These are phyloP conservation scores for Oryza nivara DNA, from an alignment of 176 grass and related monocot genomes.

Conservation along the genomic window DNA sequence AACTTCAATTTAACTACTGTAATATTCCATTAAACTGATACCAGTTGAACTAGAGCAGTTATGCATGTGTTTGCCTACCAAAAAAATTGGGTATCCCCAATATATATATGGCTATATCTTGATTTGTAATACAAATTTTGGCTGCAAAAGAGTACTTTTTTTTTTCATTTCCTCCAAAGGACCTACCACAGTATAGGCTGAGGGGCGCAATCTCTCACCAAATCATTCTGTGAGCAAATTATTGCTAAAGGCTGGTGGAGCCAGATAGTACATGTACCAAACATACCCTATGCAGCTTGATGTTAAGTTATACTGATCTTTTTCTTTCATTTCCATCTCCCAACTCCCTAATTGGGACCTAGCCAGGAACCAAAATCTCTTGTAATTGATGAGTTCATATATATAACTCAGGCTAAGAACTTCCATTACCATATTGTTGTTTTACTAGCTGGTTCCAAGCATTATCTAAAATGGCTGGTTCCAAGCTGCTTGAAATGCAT, in stretches of 20 bases:
- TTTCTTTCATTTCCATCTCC: not conserved
- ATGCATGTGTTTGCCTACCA: no score
- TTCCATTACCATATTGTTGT: constrained; percentile 3
- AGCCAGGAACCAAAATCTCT: not conserved
- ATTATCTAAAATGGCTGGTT: no score
- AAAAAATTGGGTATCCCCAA: no score
- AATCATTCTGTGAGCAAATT: not conserved
- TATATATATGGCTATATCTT: no score
- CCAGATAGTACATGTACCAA: not conserved
- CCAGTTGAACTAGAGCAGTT: constrained; percentile 6
- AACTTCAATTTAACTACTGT: not conserved
- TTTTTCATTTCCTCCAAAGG: not conserved
- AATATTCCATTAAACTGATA: constrained; percentile 13
- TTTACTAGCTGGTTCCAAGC: not conserved
- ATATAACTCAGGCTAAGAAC: not conserved
- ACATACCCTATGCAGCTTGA: not conserved
- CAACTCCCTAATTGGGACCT: not conserved
- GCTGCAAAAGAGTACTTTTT: not conserved
- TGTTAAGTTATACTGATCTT: not conserved
- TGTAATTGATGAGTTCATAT: constrained; percentile 1
- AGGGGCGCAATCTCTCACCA: not conserved
- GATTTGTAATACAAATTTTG: no score
- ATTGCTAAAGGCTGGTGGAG: not conserved
- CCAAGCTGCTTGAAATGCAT: not conserved
- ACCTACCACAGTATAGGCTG: not conserved